Evolutionary conservation across 768 basidiomycete genomes (phyloP), one percentile per base, ranked within the genome.

Genomic region (Boletus subparvulus): DNA sequence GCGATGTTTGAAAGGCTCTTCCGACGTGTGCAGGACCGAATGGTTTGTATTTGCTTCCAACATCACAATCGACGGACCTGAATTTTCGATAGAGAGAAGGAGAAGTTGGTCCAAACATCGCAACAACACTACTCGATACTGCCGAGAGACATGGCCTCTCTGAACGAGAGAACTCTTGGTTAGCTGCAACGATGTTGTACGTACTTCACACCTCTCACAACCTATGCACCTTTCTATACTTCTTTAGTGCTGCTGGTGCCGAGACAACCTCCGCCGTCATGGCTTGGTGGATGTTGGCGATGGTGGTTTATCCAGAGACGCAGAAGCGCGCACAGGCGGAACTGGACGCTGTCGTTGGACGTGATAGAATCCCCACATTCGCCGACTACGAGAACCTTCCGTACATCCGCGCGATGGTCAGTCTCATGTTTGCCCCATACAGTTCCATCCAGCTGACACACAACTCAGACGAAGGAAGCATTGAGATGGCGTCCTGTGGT

Each of bases 281-380:
- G 55, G 50, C 47, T 59, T 72, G 59, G 46, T 58, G 53, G 56
- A 57, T 72, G 30, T 39, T 69, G 24, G 65, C 61, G 6, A 68
- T 71, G 67, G 59, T 62, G 9, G 44, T 57, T 6, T 58, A 69
- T 47, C 72, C 70, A 1, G 56, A 69, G 21, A 63, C 64, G 4
- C 69, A 73, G 51, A 56, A 53, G 26, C 56, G 60, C 33, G 71
- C 65, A 0, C 61, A 66, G 33, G 57, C n/a, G 2, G 63, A 71
- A 50, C 46, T 74, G 6, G 66, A 73, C 30, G 44, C 54, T 6
- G 58, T 69, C 13, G 54, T 70, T 16, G 72, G 66, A 19, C 47
- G 30, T 2, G 54, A 60, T 8, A 55, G 69, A 14, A 19, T 69
- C 14, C 65, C 67, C 4, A 51, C 43, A 3, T 60, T 64, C 14